Evolutionary conservation across 176 grass and related monocot genomes (phyloP).

Genomic region (sorghum (Sorghum bicolor)): DNA sequence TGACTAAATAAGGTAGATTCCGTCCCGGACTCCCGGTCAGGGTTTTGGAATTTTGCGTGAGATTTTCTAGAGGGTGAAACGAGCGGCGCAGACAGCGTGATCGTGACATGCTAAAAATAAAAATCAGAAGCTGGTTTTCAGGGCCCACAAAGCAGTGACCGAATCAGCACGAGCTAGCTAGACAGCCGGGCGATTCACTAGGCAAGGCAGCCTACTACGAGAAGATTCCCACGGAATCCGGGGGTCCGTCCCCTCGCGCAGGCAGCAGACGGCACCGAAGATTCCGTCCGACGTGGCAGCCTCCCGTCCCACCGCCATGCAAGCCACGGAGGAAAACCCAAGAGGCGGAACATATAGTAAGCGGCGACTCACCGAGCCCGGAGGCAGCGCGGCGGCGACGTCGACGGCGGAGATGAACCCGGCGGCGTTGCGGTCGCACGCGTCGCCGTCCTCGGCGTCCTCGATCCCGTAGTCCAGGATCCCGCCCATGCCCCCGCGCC

Average conservation of each 20-base stretch:
- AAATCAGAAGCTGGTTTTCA: neutral
- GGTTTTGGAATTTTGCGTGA: neutral
- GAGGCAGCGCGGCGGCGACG: conserved; percentile 50
- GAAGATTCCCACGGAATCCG: conserved; percentile 65
- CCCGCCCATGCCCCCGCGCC: conserved; percentile 48
- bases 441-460: conserved; percentile 68
- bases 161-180: conserved; percentile 2
- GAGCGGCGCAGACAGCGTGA: conserved; percentile 20
- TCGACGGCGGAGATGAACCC: conserved; percentile 63
- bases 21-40: too few species aligned
- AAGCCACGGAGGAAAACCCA: neutral
- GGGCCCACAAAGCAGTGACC: conserved; percentile 39
- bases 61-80: conserved; percentile 25
- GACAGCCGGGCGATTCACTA: conserved; percentile 37
- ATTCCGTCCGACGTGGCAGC: conserved; percentile 38
- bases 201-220: conserved; percentile 1
- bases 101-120: conserved; percentile 13
- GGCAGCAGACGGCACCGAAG: neutral
- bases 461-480: conserved; percentile 92
- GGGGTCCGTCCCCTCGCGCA: conserved; percentile 38
- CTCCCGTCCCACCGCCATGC: conserved; percentile 1
- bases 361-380: conserved; percentile 56
- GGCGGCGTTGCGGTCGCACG: conserved; percentile 62
- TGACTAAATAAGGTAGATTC: conserved; percentile 26
- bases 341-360: neutral